Evolutionary conservation across 352 stramenopile species (phyloP), one percentile per base, ranked within the genome.

Genomic region (Pythium aristosporum): DNA sequence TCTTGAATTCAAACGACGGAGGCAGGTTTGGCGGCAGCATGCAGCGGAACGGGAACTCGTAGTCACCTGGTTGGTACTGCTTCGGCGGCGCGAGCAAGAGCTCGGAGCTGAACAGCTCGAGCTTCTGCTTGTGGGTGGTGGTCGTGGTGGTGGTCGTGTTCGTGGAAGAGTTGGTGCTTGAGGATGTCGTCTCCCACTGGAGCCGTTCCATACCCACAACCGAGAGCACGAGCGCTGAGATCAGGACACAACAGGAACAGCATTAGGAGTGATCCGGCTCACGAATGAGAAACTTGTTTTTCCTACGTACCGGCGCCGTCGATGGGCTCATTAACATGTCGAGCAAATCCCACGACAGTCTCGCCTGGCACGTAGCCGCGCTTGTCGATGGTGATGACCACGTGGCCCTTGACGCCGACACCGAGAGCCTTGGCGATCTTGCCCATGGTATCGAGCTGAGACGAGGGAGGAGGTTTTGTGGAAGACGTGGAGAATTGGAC

Each of bases 71-170:
- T 34, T 41, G 8, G 36, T 62, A 68, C 21, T 60, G 46, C 46
- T 63, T 32, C 18, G 53, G 20, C 9, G 39, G 44, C 23, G 53
- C 46, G 23, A 68, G 37, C 23, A 46, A 16, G 5, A 63, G 52
- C n/a, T 51, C 30, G 1, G 44, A 57, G 36, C 46, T 62, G 36
- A 68, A 62, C n/a, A 68, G 46, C 25, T 53, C 44, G 23, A 57
- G 46, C 37, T 63, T 68, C 30, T 63, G 61, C 12, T 49, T 48
- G 46, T 68, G 61, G 36, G 43, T 61, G 7, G 60, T 67, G 21
- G 44, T 48, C 28, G 55, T 50, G 1, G 51, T 53, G 2, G 36
- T 63, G 53, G 28, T 47, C 23, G 30, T 18, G 16, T 55, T 32
- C 10, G 30, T 39, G 25, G 25, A 30, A 5, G 25, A 2, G 25